Conservation (phyloP, 352 stramenopile genomes). For the Phytophthora pinifolia region DNA sequence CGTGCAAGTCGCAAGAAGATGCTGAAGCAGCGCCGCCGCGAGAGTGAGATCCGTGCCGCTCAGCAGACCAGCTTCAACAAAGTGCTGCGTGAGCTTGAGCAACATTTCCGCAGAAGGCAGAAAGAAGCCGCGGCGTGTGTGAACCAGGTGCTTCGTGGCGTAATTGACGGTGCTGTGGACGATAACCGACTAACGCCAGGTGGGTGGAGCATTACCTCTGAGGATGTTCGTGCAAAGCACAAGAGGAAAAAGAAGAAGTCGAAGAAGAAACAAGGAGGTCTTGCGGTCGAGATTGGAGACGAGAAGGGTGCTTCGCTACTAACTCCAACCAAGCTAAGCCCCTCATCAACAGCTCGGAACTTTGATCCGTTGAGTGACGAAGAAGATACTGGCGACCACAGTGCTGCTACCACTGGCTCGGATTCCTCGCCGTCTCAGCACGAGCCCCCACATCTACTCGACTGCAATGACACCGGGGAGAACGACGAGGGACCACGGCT, state of each 20-base stretch:
- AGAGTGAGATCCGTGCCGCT: conserved; percentile 29
- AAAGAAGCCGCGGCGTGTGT: conserved; percentile 27
- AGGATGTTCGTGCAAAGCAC: conserved; percentile 14
- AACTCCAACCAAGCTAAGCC: conserved; percentile 3
- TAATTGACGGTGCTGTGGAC: conserved; percentile 45
- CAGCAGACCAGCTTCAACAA: conserved; percentile 44
- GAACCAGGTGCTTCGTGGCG: conserved; percentile 31
- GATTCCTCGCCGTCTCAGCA: conserved; percentile 28
- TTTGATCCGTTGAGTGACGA: conserved; percentile 4
- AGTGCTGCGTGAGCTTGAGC: conserved; percentile 46
- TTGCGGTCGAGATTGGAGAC: neutral
- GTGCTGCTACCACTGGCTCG: conserved; percentile 27
- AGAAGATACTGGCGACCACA: conserved; percentile 24
- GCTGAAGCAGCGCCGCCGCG: conserved; percentile 59
- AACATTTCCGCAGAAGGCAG: conserved; percentile 30
- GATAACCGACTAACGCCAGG: conserved; percentile 15
- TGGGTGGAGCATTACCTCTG: conserved; percentile 14
- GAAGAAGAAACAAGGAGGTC: conserved; percentile 24
- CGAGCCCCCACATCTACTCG: conserved; percentile 19
- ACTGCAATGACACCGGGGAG: conserved; percentile 20
- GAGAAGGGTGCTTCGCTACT: conserved; percentile 3
- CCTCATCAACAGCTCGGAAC: conserved; percentile 5
- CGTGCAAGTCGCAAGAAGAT: conserved; percentile 69
- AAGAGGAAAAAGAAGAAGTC: conserved; percentile 36
- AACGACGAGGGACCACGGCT: conserved; percentile 29